Base-by-base conservation (phyloP, 2,329 filamentous ascomycete species). In the Fonsecaea pedrosoi region DNA sequence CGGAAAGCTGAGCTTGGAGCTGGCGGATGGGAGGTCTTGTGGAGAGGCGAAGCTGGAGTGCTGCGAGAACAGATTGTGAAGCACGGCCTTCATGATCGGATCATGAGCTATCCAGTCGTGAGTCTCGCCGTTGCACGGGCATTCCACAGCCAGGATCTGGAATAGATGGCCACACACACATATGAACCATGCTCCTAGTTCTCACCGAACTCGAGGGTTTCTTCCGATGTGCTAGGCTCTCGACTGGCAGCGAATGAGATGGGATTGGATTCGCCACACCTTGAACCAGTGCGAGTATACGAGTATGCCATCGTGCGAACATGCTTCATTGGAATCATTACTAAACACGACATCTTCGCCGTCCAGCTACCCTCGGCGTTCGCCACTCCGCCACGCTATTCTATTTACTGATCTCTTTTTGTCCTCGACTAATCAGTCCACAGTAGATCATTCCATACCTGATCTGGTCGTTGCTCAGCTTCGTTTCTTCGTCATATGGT, bases 81-180 rank as follows among this genome's bases (percentile, higher is more conserved):
- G 73, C 82, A 83, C 69, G 86, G 86, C 0, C 73, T 86, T 15
- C 86, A 88, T 63, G 86, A 88, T 75, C 78, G 81, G 38, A 82
- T 86, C 57, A 87, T 88, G 86, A 82, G 82, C 3, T 84, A 86
- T 73, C 84, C 85, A 0, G 77, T 85, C 4, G 80, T 86, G 0
- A 83, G 81, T 48, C 72, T 84, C 65, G 85, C 85, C 1, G 78
- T 87, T 8, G 78, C 82, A 71, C 77, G 80, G 7, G 81, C 82
- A 0, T 84, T 87, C 67, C 56, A 64, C 32, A 54, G 64, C 35
- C 53, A 42, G 54, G 64, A 61, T 45, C 8, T 21, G 4, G 50
- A 35, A 45, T 62, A 56, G 37, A 35, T 9, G 25, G 25, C 25
- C 25, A 25, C 25, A 25, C 25, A 3, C 25, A 25, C 25, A 25